Percentiles rank a stretch among this genome's conserved stretches.
Conservation (phyloP, 176 grass and related monocot genomes). For the Musa acuminata region DNA sequence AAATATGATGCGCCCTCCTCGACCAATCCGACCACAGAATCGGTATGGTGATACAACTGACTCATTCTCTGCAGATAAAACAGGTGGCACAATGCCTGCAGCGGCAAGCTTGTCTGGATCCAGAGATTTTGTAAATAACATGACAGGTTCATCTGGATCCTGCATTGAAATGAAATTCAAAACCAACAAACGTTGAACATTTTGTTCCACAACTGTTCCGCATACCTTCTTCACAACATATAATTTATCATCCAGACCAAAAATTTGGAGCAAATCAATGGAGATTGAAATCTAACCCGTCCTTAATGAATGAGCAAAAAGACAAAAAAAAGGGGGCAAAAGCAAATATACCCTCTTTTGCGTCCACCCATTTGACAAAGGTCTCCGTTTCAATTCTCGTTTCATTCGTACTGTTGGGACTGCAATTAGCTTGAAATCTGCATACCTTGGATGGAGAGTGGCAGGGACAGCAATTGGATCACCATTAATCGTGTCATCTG, state of each 20-base stretch:
- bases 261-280: background rate
- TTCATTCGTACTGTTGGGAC: slow-evolving; percentile 65
- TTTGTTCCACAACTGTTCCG: too few relatives aligned
- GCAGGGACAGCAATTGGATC: slow-evolving; percentile 33
- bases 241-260: background rate
- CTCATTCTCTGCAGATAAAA: slow-evolving; percentile 48
- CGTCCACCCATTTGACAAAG: slow-evolving; percentile 63
- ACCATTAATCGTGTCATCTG: slow-evolving; percentile 70
- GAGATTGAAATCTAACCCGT: background rate
- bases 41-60: slow-evolving; percentile 32
- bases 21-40: slow-evolving; percentile 69
- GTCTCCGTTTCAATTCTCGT: slow-evolving; percentile 48
- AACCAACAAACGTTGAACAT: too few relatives aligned
- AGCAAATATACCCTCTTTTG: slow-evolving; percentile 55
- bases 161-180: slow-evolving; percentile 21
- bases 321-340: background rate
- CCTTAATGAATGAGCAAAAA: background rate
- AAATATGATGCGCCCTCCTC: slow-evolving; percentile 94
- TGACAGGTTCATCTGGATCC: slow-evolving; percentile 75
- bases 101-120: slow-evolving; percentile 60
- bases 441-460: slow-evolving; percentile 34
- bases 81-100: slow-evolving; percentile 48
- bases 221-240: too few relatives aligned
- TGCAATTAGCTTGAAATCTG: slow-evolving; percentile 36
- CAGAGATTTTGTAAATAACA: slow-evolving; percentile 70